A percentile compares a stretch with the other conserved stretches of the same genome.
Conservation (phyloP, 208 protist species). For the Acanthamoeba royreba region DNA sequence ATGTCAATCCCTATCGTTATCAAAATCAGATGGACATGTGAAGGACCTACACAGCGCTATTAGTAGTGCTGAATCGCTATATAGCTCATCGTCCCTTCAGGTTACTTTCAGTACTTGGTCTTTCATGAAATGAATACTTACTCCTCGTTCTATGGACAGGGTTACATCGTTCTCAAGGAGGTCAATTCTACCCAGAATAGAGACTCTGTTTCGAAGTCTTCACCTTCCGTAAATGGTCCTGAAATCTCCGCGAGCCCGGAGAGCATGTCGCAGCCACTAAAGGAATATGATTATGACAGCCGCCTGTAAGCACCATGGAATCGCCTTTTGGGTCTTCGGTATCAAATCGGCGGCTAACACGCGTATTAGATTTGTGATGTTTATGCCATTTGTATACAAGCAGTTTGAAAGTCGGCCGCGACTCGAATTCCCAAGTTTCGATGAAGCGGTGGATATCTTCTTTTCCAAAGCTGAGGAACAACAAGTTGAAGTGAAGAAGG, state of each 20-base stretch:
- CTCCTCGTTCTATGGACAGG: neutral
- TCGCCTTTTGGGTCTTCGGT: too few species aligned
- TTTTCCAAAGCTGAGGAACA: conserved; percentile 90
- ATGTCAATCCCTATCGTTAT: too few species aligned
- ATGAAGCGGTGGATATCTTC: conserved; percentile 89
- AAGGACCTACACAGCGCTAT: too few species aligned
- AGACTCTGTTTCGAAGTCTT: neutral
- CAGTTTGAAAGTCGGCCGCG: conserved; percentile 74
- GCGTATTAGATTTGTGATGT: conserved; percentile 49
- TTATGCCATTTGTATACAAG: conserved; percentile 86
- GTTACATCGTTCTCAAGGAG: conserved; percentile 1
- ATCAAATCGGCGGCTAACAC: too few species aligned
- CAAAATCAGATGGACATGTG: too few species aligned
- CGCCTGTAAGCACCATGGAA: too few species aligned
- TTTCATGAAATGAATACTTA: neutral
- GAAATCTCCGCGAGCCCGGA: too few species aligned
- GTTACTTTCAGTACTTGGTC: too few species aligned
- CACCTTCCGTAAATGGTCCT: neutral
- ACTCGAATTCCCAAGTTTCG: conserved; percentile 84
- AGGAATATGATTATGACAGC: neutral
- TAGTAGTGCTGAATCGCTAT: too few species aligned
- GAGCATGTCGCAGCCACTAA: too few species aligned
- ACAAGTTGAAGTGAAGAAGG: conserved; percentile 62
- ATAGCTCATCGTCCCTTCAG: too few species aligned
- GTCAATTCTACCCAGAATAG: neutral